Conservation (phyloP, 768 basidiomycete species). For the Mycena alexandri region DNA sequence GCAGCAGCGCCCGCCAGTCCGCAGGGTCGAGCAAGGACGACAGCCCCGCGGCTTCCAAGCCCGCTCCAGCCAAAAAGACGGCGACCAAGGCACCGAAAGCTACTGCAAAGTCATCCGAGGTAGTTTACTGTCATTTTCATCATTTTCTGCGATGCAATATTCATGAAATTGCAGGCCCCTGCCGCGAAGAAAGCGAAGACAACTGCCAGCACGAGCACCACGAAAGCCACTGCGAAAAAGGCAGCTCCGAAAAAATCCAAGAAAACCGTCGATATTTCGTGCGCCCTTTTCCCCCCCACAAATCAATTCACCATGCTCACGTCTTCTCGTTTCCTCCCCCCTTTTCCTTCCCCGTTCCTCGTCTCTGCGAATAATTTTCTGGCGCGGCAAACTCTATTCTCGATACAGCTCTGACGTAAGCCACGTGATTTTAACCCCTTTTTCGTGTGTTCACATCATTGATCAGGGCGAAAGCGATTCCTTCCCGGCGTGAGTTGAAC, state of each 20-base stretch:
- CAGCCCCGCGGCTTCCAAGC: conserved; percentile 45
- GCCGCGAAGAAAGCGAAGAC: conserved; percentile 59
- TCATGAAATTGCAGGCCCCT: conserved; percentile 40
- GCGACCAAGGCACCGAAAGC: conserved; percentile 36
- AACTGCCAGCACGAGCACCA: conserved; percentile 24
- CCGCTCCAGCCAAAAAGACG: conserved; percentile 43
- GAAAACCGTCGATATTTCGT: conserved; percentile 33
- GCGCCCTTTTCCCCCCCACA: neutral
- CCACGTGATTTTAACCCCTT: conserved; percentile 21
- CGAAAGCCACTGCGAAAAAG: conserved; percentile 38
- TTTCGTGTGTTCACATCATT: conserved; percentile 18
- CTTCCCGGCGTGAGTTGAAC: conserved; percentile 39
- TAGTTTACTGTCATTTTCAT: conserved; percentile 19
- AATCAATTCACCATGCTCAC: neutral
- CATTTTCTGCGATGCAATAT: neutral
- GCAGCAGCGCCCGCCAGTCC: conserved; percentile 55
- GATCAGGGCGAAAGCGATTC: conserved; percentile 36
- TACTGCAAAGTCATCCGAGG: conserved; percentile 42
- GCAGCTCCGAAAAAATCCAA: conserved; percentile 36
- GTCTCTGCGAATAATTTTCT: neutral
- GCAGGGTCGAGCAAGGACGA: conserved; percentile 39
- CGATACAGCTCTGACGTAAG: conserved; percentile 45
- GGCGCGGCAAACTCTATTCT: neutral
- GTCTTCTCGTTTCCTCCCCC: neutral
- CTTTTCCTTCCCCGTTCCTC: neutral